Conservation (phyloP, 2,329 filamentous ascomycete species). For the Rhynchosporium agropyri region DNA sequence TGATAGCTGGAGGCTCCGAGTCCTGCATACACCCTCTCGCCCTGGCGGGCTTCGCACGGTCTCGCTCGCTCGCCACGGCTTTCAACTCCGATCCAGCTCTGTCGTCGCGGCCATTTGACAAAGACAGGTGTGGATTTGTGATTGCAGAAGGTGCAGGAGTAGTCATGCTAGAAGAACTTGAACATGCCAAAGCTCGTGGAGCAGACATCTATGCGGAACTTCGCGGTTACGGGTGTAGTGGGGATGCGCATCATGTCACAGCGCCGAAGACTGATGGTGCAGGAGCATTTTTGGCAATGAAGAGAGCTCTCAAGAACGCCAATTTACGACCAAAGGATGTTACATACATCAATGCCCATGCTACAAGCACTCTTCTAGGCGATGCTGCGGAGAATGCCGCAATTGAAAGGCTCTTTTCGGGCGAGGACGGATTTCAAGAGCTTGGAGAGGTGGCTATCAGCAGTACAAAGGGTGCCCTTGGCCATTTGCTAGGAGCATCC, state of each 20-base stretch:
- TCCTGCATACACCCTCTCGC: slow-evolving; percentile 94
- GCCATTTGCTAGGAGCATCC: slow-evolving; percentile 88
- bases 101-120: slow-evolving; percentile 87
- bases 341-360: slow-evolving; percentile 95
- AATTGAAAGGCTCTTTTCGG: slow-evolving; percentile 76
- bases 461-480: slow-evolving; percentile 91
- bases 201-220: slow-evolving; percentile 88
- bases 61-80: slow-evolving; percentile 79
- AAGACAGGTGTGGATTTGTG: slow-evolving; percentile 79
- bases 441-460: slow-evolving; percentile 76
- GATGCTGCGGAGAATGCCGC: slow-evolving; percentile 87
- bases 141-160: slow-evolving; percentile 91
- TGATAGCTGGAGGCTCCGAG: slow-evolving; percentile 94
- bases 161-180: slow-evolving; percentile 83
- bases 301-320: slow-evolving; percentile 74
- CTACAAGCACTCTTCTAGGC: slow-evolving; percentile 83
- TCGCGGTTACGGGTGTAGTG: slow-evolving; percentile 85
- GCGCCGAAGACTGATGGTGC: slow-evolving; percentile 81
- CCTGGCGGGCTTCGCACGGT: slow-evolving; percentile 87
- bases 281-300: slow-evolving; percentile 85
- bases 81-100: slow-evolving; percentile 73
- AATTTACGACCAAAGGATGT: slow-evolving; percentile 68
- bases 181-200: slow-evolving; percentile 79
- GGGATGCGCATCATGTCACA: slow-evolving; percentile 92
- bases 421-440: slow-evolving; percentile 64